phyloP scores from a whole-genome alignment of 257 asterid species.

The Primulina huaijiensis region DNA sequence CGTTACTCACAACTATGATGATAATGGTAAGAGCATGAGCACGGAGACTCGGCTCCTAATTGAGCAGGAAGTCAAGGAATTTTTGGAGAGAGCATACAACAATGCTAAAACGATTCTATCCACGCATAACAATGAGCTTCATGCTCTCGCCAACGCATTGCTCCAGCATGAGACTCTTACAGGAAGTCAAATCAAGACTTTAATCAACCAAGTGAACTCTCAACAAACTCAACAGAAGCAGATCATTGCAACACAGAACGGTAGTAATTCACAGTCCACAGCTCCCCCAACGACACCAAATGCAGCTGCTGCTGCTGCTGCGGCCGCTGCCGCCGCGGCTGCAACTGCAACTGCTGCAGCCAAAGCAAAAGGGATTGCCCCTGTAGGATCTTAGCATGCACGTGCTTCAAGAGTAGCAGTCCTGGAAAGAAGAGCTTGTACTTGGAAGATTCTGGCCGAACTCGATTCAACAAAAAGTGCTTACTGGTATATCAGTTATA shows the following conservation, averaged over 20 bases:
- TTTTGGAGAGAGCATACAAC: conserved; percentile 51
- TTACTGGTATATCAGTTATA: conserved; percentile 5
- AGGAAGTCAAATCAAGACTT: conserved; percentile 53
- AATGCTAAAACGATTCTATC: conserved; percentile 61
- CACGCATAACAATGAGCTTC: conserved; percentile 50
- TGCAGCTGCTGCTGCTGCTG: conserved; percentile 69
- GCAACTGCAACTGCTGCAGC: conserved; percentile 69
- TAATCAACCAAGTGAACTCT: conserved; percentile 43
- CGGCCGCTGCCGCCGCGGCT: conserved; percentile 48
- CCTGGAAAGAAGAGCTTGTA: not conserved
- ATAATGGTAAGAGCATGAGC: conserved; percentile 72
- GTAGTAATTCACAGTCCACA: conserved; percentile 34
- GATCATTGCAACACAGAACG: conserved; percentile 25
- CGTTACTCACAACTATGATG: conserved; percentile 56
- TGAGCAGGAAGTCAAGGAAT: conserved; percentile 55
- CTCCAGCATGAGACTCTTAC: conserved; percentile 67
- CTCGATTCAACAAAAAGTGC: not conserved
- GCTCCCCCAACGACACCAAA: conserved; percentile 43
- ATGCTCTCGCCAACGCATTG: conserved; percentile 66
- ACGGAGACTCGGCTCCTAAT: conserved; percentile 64
- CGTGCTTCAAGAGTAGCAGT: not conserved
- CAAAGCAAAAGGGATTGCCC: conserved; percentile 65
- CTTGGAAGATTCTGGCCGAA: not conserved
- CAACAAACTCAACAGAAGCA: conserved; percentile 31
- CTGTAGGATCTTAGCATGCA: conserved; percentile 57